Percentiles rank a stretch among this genome's conserved stretches.
phyloP scores from a whole-genome alignment of 75 land plant species.

The Sequoiadendron giganteum region DNA sequence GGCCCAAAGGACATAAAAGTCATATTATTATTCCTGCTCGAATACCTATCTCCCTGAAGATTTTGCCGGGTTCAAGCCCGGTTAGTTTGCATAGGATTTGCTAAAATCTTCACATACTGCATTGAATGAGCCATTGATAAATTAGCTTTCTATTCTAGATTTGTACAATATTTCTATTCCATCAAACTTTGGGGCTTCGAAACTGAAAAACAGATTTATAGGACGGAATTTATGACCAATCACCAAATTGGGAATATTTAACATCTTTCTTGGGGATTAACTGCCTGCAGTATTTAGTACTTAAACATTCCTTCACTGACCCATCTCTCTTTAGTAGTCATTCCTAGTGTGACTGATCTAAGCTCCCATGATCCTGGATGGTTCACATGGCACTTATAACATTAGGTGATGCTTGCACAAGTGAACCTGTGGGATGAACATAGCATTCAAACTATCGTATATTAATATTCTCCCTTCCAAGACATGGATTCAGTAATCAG shows the following conservation, averaged over 20 bases:
- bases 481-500: background rate
- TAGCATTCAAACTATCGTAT: background rate
- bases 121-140: no score
- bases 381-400: background rate
- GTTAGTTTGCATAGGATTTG: no score
- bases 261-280: background rate
- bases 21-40: background rate
- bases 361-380: no score
- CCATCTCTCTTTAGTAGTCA: background rate
- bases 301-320: background rate
- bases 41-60: no score
- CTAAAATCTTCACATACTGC: no score
- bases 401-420: background rate
- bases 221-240: background rate
- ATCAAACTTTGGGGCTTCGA: background rate
- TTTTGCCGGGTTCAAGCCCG: no score
- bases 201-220: background rate
- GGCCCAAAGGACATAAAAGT: background rate
- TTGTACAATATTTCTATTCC: background rate
- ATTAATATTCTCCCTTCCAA: background rate
- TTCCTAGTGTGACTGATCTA: background rate
- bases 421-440: background rate
- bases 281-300: no score
- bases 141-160: no score
- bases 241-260: background rate